Base-by-base conservation (phyloP, 345 rosid genomes). In the Geranium rotundifolium region DNA sequence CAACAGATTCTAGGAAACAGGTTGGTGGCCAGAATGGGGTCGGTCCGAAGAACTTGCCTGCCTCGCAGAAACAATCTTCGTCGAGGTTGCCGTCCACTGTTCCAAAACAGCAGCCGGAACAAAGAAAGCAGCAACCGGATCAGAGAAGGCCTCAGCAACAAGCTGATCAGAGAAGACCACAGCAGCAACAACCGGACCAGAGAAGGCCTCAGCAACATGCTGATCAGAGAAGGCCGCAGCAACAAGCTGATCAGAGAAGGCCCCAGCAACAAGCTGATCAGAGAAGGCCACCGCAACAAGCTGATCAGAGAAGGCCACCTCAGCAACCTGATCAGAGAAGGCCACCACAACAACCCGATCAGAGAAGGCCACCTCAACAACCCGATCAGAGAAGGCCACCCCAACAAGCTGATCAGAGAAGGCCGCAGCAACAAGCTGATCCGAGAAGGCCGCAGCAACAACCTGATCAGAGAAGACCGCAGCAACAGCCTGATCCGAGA, bases 1-100 rank as follows among this genome's bases (percentile, higher is more conserved):
- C 78, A 7, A 5, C 63, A 63, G 80, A 85, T 61, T 65, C 81
- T 31, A 80, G 79, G 75, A 88, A 60, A 74, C 96, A 78, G 73
- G 69, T 70, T 46, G 62, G 75, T 71, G 80, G 63, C 67, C 76
- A 61, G 68, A 78, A 67, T 68, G 81, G 82, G 37, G 64, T 61
- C 18, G 87, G 89, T 50, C 81, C 84, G 64, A 92, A 69, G 15
- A 46, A 14, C 10, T 58, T 69, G 19, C 68, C 84, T 29, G 69
- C 63, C 68, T 31, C 54, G 17, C 76, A 74, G 17, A 84, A 75
- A 73, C 80, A 72, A 10, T 69, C 69, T 41, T 61, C 85, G 34
- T 71, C 86, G 4, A 91, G 79, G 68, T 66, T 76, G 63, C 80
- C 59, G 39, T 62, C 83, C 27, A 63, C 80, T 62, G 73, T 62